Evolutionary conservation across 345 rosid genomes (phyloP), one percentile per base, ranked within the genome.

Genomic region (Salix koriyanagi): DNA sequence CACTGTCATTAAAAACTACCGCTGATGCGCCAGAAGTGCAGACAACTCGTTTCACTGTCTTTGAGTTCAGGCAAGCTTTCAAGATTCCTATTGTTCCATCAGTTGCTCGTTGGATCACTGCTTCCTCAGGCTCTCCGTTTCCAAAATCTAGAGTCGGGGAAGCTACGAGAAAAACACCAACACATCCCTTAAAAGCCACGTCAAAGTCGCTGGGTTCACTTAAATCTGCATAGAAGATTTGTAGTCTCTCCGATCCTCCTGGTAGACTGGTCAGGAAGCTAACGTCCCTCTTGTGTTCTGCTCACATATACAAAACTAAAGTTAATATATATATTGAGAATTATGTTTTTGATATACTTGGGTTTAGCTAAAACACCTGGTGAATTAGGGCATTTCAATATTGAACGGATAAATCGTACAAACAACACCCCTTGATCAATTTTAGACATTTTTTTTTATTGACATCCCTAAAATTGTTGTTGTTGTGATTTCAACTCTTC

Each of bases 201-300:
- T 14, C 12, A 61, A 85, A 85, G 48, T 81, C 83, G 26, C 48
- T 65, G 0, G 86, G 88, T n/a, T 73, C 68, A 23, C 32, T 68
- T 19, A 85, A 79, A 68, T 83, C 84, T 14, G 86, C 84, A 12
- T 79, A 19, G 23, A 80, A 70, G 58, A 76, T 81, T 30, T 79
- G 50, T 21, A 93, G 96, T 46, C 78, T 82, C 68, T 85, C 77
- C 2, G 84, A 70, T 74, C 94, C 97, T 50, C 84, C 88, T 3
- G 87, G 90, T 14, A 89, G 85, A 61, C 58, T 87, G 21, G 88
- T 91, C 62, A 89, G 77, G 90, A 83, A 89, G 78, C 90, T 83
- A 15, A 80, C 36, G 65, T 91, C 92, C 82, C 79, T 88, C 65
- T 82, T 83, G 54, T 79, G 80, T 52, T 83, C 92, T 92, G 86